These are phyloP conservation scores for Penicillium hesseltinei DNA, from an alignment of 2,329 filamentous ascomycete species.

Conservation along the genomic window DNA sequence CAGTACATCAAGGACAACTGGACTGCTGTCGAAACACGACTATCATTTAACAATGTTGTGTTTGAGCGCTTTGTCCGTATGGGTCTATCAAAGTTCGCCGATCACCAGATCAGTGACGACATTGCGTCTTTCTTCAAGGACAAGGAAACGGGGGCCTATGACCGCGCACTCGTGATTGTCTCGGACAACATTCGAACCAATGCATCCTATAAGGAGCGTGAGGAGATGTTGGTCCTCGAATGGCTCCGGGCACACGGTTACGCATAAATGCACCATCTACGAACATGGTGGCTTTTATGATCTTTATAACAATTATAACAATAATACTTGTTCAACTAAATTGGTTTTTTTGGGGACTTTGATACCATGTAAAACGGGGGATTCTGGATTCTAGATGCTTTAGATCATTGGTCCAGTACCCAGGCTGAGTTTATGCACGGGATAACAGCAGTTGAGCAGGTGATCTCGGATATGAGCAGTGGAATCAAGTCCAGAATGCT, in stretches of 20 bases:
- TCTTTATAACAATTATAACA: not conserved
- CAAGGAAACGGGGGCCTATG: slow-evolving; percentile 83
- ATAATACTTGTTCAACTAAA: not conserved
- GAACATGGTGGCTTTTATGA: not conserved
- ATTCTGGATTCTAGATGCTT: not conserved
- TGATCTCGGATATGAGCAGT: not conserved
- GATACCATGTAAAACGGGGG: not conserved
- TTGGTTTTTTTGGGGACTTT: not conserved
- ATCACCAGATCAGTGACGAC: slow-evolving; percentile 66
- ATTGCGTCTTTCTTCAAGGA: slow-evolving; percentile 80
- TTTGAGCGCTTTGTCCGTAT: slow-evolving; percentile 84
- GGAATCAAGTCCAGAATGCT: too few species aligned
- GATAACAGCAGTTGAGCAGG: slow-evolving; percentile 4
- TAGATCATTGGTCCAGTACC: not conserved
- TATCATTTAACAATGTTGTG: slow-evolving; percentile 79
- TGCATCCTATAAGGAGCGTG: slow-evolving; percentile 77
- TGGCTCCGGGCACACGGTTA: slow-evolving; percentile 71
- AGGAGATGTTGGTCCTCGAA: slow-evolving; percentile 69
- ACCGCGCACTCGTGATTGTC: slow-evolving; percentile 80
- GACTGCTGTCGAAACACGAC: slow-evolving; percentile 66
- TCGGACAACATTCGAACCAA: slow-evolving; percentile 82
- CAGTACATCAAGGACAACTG: slow-evolving; percentile 82
- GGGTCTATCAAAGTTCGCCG: slow-evolving; percentile 74
- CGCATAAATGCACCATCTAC: slow-evolving; percentile 28
- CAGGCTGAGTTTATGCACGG: slow-evolving; percentile 9